Evolutionary conservation across 2,329 filamentous ascomycete genomes (phyloP).

Genomic region (Simplicillium aogashimaense): DNA sequence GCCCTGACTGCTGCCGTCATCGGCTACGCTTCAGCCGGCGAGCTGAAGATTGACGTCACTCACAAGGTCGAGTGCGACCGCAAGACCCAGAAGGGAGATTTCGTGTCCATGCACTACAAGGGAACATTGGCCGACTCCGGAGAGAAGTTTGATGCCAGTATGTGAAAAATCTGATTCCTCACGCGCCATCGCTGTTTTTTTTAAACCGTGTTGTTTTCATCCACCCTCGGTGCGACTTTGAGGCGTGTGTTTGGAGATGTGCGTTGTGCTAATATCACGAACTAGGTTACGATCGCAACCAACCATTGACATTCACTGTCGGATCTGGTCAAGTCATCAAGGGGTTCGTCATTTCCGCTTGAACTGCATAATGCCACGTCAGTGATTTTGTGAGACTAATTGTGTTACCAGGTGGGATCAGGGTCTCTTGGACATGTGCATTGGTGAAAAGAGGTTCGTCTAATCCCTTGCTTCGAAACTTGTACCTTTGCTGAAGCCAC

Average conservation of each 20-base stretch:
- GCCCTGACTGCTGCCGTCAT: constrained; percentile 41
- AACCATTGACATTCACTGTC: constrained; percentile 69
- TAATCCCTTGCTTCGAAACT: background rate
- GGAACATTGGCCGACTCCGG: constrained; percentile 69
- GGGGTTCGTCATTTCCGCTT: constrained; percentile 47
- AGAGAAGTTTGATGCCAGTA: constrained; percentile 71
- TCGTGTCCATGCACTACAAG: constrained; percentile 77
- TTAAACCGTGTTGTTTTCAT: no score
- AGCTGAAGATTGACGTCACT: constrained; percentile 71
- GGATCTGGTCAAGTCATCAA: constrained; percentile 80
- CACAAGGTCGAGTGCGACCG: constrained; percentile 67
- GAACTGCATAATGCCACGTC: background rate
- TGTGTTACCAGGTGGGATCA: constrained; percentile 64
- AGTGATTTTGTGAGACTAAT: background rate
- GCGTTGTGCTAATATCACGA: background rate
- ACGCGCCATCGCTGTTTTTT: background rate
- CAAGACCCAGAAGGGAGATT: constrained; percentile 68
- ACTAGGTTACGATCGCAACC: constrained; percentile 58
- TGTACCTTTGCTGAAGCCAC: constrained; percentile 5
- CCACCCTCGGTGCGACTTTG: constrained; percentile 5
- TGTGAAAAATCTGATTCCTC: constrained; percentile 13
- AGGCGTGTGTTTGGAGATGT: constrained; percentile 3
- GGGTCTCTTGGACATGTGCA: constrained; percentile 86
- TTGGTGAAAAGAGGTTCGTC: constrained; percentile 70
- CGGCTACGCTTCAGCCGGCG: constrained; percentile 40